Evolutionary conservation across 1,284 basidiomycete genomes (phyloP), one percentile per base, ranked within the genome.

Genomic region (Boletellus deceptivus): DNA sequence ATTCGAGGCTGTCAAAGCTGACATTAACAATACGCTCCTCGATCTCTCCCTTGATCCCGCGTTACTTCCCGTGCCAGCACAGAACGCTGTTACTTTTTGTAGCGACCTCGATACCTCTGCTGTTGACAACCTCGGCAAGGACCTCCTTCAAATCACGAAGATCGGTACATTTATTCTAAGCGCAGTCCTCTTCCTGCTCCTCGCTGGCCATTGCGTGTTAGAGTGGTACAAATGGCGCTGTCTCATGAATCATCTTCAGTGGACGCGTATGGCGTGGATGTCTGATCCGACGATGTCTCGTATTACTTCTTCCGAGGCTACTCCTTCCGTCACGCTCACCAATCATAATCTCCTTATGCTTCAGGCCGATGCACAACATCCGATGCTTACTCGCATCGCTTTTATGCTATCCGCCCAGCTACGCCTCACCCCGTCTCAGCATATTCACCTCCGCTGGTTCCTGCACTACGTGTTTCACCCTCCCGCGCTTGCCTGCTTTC

Each of bases 401-500:
- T 84, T 84, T 63, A 64, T 65, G 36, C 55, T 90, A 9, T 74
- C 82, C 13, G 53, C 69, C 10, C 63, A 71, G 44, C 64, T 88
- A 43, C 77, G 69, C 47, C 72, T 88, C 55, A 77, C 73, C 11
- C 75, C 82, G n/a, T 70, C 76, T 24, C 77, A 84, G 58, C 80
- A 89, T 59, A 77, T 76, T 43, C 75, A 86, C 58, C 70, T 88
- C 17, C 82, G 80, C 50, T 95, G 89, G 88, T 91, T 92, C 70
- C 74, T 92, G 57, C 80, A 90, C 58, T 98, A 96, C 71, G 77
- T 98, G 53, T 89, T 91, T 64, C 91, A 98, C 63, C 85, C 93
- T 2, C 90, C 93, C 0, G 92, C 91, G 1, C 78, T 97, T 37
- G 88, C 90, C 0, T 89, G 93, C 62, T 85, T 98, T 65, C 81